Base-by-base conservation (phyloP, 768 basidiomycete species). In the Hygrophorus pudorinus region DNA sequence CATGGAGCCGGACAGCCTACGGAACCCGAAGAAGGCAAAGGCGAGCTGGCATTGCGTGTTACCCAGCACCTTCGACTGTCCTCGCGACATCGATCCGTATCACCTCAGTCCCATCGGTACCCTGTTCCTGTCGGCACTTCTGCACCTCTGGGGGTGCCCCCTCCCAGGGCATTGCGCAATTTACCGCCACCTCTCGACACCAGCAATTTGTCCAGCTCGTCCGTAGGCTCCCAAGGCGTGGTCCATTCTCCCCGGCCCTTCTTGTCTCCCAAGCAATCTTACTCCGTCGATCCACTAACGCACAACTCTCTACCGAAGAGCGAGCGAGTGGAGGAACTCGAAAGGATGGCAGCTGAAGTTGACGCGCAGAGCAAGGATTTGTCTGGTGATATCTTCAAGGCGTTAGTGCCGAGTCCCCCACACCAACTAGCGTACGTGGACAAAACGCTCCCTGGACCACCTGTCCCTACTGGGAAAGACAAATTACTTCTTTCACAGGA, bases 321-420 rank as follows among this genome's bases (percentile, higher is more conserved):
- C 53, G 71, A 76, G 46, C 61, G 76, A n/a, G 83, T 89, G 5
- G 75, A 76, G 47, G 66, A 71, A 48, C 66, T 89, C 42, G 87
- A 89, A 62, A 70, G 72, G 58, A 78, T 90, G 68, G 85, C 81
- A 0, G 80, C 76, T 27, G 72, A 72, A 45, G 78, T 74, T 0
- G 70, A 56, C 13, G 55, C 54, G 44, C 54, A 57, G 44, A 63
- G 54, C 13, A 51, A 47, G 14, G 65, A 71, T 50, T 49, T 71
- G 13, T 68, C 69, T 17, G 52, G 54, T 3, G 68, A 70, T 46
- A 49, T 70, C n/a, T 64, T 65, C 5, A 59, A 59, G 50, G 54
- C 39, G 18, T 39, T 6, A 20, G 4, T 28, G 5, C 20, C 20
- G 13, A n/a, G 11, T 42, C 14, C 38, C n/a, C 14, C 30, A 10